phyloP scores from a whole-genome alignment of 2,329 filamentous ascomycete species.

The Arthroderma uncinatum region DNA sequence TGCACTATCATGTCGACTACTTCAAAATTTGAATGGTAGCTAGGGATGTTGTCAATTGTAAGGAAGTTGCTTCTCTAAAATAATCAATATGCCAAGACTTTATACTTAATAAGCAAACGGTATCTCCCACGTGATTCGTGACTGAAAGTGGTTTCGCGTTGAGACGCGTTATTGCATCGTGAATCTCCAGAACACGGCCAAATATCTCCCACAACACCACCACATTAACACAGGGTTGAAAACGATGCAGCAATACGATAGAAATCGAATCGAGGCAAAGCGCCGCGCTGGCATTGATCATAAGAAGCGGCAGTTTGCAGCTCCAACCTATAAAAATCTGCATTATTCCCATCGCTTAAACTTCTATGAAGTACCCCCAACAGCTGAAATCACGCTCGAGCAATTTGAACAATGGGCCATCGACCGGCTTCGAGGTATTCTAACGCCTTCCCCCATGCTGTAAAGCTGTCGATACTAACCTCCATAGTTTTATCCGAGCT shows the following conservation, averaged over 20 bases:
- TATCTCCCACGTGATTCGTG: neutral
- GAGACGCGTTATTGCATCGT: neutral
- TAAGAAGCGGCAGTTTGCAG: constrained; percentile 78
- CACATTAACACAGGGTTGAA: neutral
- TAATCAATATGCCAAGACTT: no score
- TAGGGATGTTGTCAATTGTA: no score
- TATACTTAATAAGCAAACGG: no score
- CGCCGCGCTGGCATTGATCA: constrained; percentile 64
- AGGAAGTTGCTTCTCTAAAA: no score
- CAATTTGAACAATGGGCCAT: constrained; percentile 99
- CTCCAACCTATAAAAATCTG: constrained; percentile 62
- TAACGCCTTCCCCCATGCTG: neutral
- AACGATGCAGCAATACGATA: constrained; percentile 38
- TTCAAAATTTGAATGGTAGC: no score
- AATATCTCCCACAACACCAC: neutral
- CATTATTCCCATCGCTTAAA: constrained; percentile 80
- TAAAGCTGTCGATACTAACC: neutral
- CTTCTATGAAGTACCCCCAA: constrained; percentile 80
- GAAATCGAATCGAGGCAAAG: constrained; percentile 48
- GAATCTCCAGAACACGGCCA: neutral
- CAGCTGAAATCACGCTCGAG: constrained; percentile 87
- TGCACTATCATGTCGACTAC: no score
- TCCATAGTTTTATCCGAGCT: constrained; percentile 39
- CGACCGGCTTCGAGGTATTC: constrained; percentile 63
- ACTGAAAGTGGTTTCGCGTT: neutral